phyloP scores from a whole-genome alignment of 2,329 filamentous ascomycete species.

The Immersiporthe knoxdaviesiana region DNA sequence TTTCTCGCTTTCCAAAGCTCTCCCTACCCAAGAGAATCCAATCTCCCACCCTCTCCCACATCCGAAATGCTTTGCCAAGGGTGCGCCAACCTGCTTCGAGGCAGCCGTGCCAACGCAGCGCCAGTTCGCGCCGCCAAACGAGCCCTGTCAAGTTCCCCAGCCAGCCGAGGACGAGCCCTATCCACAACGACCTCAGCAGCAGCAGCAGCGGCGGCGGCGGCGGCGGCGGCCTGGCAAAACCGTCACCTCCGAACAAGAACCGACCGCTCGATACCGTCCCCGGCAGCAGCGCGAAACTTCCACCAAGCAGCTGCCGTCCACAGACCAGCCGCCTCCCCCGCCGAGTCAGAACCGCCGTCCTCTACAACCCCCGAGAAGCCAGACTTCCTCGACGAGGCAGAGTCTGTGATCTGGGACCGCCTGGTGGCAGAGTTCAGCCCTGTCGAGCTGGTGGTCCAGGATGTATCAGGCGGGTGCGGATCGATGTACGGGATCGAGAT shows the following conservation, averaged over 20 bases:
- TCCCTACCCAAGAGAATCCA: background rate
- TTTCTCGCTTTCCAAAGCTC: background rate
- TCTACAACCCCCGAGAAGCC: constrained; percentile 45
- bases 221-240: constrained; percentile 11
- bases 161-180: background rate
- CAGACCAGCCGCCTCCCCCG: constrained; percentile 36
- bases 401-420: constrained; percentile 61
- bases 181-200: constrained; percentile 4
- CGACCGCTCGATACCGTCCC: background rate
- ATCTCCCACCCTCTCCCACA: background rate
- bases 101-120: background rate
- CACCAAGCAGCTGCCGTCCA: constrained; percentile 36
- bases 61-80: constrained; percentile 23
- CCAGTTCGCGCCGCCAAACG: background rate
- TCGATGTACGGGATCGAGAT: constrained; percentile 88
- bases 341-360: constrained; percentile 27
- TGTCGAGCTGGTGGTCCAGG: constrained; percentile 66
- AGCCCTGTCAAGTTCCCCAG: constrained; percentile 15
- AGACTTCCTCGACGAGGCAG: constrained; percentile 57
- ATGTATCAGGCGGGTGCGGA: constrained; percentile 82
- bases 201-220: background rate
- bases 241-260: background rate
- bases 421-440: constrained; percentile 54
- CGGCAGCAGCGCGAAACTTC: background rate
- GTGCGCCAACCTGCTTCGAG: constrained; percentile 20